Base-by-base conservation (phyloP, 441 rosid genomes). In the Aquilaria agallochum region DNA sequence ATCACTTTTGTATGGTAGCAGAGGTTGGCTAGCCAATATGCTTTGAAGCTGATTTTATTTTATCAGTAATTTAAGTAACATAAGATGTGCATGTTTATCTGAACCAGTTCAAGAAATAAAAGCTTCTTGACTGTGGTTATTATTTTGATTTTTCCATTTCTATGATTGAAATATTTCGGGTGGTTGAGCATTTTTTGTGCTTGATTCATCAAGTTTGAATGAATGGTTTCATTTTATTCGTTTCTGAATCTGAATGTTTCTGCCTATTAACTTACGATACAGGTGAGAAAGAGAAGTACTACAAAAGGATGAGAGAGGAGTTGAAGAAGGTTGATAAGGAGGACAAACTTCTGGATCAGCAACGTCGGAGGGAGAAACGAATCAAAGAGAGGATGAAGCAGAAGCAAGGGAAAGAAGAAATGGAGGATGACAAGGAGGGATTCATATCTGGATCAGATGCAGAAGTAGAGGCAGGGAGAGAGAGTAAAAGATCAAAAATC, bases 291-390 rank as follows among this genome's bases (percentile, higher is more conserved):
- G 76, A 70, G 3, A 84, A 84, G 46, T 80, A 66, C 70, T 91
- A 85, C 63, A 76, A 75, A 81, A 94, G 78, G 73, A 56, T 85
- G 75, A 83, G 92, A 73, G 97, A 80, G 60, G 83, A 83, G 71
- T 66, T 94, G 83, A 89, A 80, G 80, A 74, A 59, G 60, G 94
- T 70, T 0, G 96, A 94, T 78, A 74, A 75, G 59, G 97, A 79
- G 72, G 98, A 94, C 79, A 94, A 90, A 79, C 78, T 76, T 62
- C 71, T 84, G 32, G 92, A 89, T 54, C 83, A 72, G 10, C 82
- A 80, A 60, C 88, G 88, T 63, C 90, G 82, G 42, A 79, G 84
- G 67, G 97, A 91, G 62, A 89, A 83, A 72, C 84, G 79, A 57
- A 56, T 82, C 36, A 87, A 89, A 76, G 68, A 82, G 76, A 91